phyloP scores from a whole-genome alignment of 805 yeast genomes.

The Cyberlindnera amylophila region DNA sequence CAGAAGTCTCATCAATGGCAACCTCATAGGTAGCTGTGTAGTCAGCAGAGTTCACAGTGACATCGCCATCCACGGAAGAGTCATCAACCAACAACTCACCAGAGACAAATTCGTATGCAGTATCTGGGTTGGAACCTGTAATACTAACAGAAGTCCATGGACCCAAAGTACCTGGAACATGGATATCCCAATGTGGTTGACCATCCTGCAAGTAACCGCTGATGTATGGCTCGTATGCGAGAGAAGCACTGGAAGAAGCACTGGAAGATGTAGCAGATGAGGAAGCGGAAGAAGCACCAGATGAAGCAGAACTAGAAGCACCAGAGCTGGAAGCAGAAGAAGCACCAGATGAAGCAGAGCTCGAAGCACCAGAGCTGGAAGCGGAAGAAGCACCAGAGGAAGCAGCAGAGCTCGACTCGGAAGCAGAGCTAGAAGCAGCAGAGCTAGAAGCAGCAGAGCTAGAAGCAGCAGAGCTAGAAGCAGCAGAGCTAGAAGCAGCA shows the following conservation, averaged over 20 bases:
- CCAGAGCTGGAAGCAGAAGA: no score
- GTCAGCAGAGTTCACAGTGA: conserved; percentile 1
- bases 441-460: no score
- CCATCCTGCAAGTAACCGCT: conserved; percentile 19
- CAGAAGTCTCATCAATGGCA: conserved; percentile 1
- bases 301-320: background rate
- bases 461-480: background rate
- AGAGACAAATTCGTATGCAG: conserved; percentile 11
- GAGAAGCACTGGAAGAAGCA: conserved; percentile 10
- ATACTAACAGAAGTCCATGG: conserved; percentile 18
- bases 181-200: conserved; percentile 21
- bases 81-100: conserved; percentile 10
- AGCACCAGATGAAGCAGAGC: background rate
- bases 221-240: conserved; percentile 19
- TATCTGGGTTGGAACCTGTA: conserved; percentile 14
- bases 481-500: background rate
- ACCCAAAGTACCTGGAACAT: conserved; percentile 17
- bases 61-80: conserved; percentile 8
- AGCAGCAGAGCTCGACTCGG: background rate
- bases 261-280: background rate
- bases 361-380: background rate
- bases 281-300: background rate
- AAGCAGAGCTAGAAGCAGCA: no score
- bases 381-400: conserved; percentile 1
- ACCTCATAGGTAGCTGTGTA: conserved; percentile 1